A percentile compares a stretch with the other conserved stretches of the same genome.
Conservation (phyloP, 2,329 filamentous ascomycete species). For the Colletotrichum musicola region DNA sequence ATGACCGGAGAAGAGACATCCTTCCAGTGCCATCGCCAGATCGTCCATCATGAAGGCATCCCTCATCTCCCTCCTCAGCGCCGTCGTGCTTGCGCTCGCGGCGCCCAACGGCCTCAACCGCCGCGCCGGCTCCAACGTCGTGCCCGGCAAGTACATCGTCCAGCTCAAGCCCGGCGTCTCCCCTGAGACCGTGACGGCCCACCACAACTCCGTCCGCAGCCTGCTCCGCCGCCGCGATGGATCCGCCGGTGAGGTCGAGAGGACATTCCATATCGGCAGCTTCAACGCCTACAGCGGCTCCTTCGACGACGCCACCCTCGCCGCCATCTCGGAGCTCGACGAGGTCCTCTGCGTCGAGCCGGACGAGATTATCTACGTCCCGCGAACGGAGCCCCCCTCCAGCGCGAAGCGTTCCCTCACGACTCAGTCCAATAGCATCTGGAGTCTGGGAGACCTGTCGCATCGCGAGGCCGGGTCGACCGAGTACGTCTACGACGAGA, state of each 20-base stretch:
- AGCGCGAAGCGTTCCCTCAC: constrained; percentile 31
- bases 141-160: constrained; percentile 60
- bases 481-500: constrained; percentile 45
- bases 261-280: constrained; percentile 44
- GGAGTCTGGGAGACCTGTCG: constrained; percentile 54
- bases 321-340: constrained; percentile 51
- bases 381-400: background rate
- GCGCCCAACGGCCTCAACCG: constrained; percentile 17
- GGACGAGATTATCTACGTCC: constrained; percentile 41
- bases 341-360: constrained; percentile 50
- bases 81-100: constrained; percentile 21
- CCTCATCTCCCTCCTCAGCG: constrained; percentile 17
- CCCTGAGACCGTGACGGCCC: constrained; percentile 42
- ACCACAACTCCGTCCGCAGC: constrained; percentile 47
- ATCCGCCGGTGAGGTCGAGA: constrained; percentile 44
- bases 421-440: constrained; percentile 43
- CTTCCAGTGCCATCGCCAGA: background rate
- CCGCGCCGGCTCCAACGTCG: constrained; percentile 36
- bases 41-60: constrained; percentile 29
- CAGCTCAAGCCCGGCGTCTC: constrained; percentile 55
- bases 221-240: constrained; percentile 49
- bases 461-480: constrained; percentile 49
- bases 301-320: constrained; percentile 55
- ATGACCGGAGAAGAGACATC: background rate
- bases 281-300: constrained; percentile 56